A percentile compares a stretch with the other conserved stretches of the same genome.
These are phyloP conservation scores for Hypomyces perniciosus DNA, from an alignment of 2,329 filamentous ascomycete species.

Conservation along the genomic window DNA sequence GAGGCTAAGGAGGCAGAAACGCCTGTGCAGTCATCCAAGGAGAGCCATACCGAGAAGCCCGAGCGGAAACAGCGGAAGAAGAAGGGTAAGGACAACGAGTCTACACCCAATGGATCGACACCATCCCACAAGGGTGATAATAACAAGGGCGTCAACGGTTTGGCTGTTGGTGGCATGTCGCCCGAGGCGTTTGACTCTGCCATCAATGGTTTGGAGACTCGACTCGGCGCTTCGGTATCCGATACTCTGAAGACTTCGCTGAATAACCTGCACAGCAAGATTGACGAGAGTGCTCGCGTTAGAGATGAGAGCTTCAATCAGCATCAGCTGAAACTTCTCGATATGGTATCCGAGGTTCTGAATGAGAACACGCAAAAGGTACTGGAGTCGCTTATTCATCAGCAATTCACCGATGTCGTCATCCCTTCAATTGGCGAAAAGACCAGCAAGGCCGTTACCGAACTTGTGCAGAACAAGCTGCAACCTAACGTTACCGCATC, in stretches of 20 bases:
- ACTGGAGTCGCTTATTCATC: slow-evolving; percentile 67
- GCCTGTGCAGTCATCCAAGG: slow-evolving; percentile 32
- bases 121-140: slow-evolving; percentile 24
- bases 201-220: slow-evolving; percentile 47
- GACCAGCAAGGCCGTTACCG: slow-evolving; percentile 62
- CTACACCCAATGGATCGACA: slow-evolving; percentile 36
- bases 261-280: slow-evolving; percentile 55
- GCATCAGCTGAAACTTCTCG: slow-evolving; percentile 49
- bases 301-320: slow-evolving; percentile 47
- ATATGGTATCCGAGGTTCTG: slow-evolving; percentile 54
- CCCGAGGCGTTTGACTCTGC: slow-evolving; percentile 47
- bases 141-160: slow-evolving; percentile 25
- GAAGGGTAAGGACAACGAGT: slow-evolving; percentile 55
- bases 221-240: slow-evolving; percentile 44
- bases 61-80: slow-evolving; percentile 62
- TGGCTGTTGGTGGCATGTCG: slow-evolving; percentile 26
- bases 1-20: slow-evolving; percentile 46
- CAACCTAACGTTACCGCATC: slow-evolving; percentile 58
- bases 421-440: slow-evolving; percentile 67
- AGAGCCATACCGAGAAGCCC: slow-evolving; percentile 46
- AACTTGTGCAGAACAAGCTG: slow-evolving; percentile 64
- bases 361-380: slow-evolving; percentile 64
- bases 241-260: slow-evolving; percentile 51
- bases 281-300: slow-evolving; percentile 57
- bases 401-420: slow-evolving; percentile 68